These are phyloP conservation scores for Camellia japonica DNA, from an alignment of 148 eudicot species.

Conservation along the genomic window DNA sequence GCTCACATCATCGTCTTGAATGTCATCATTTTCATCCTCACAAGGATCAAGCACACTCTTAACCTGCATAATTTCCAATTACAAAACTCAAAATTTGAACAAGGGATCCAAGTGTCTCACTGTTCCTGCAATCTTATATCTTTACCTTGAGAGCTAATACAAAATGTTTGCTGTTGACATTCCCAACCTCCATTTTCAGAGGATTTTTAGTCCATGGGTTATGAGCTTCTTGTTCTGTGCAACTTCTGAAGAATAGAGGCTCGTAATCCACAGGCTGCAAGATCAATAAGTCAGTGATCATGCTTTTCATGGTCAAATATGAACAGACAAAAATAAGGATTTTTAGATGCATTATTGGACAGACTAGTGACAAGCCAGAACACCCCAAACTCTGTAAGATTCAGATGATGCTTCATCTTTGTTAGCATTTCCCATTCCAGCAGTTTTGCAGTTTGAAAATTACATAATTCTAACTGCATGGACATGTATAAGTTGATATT, in stretches of 20 bases:
- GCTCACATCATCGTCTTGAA: slow-evolving; percentile 64
- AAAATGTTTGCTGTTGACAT: slow-evolving; percentile 89
- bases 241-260: slow-evolving; percentile 91
- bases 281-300: slow-evolving; percentile 7
- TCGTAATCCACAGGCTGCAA: slow-evolving; percentile 89
- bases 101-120: neutral
- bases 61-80: slow-evolving; percentile 47
- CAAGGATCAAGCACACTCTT: slow-evolving; percentile 97
- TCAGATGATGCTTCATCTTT: neutral
- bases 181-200: slow-evolving; percentile 83
- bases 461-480: neutral
- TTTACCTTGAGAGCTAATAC: slow-evolving; percentile 79
- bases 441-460: neutral
- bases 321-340: neutral
- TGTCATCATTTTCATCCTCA: slow-evolving; percentile 79
- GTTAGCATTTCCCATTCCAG: neutral
- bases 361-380: neutral
- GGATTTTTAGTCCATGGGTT: slow-evolving; percentile 77
- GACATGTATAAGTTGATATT: neutral
- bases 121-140: neutral
- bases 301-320: neutral
- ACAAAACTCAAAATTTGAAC: neutral
- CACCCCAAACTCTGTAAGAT: neutral
- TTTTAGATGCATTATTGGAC: neutral
- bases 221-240: slow-evolving; percentile 72